These are phyloP conservation scores for Hyaloscypha variabilis DNA, from an alignment of 495 filamentous ascomycete genomes.

Conservation along the genomic window DNA sequence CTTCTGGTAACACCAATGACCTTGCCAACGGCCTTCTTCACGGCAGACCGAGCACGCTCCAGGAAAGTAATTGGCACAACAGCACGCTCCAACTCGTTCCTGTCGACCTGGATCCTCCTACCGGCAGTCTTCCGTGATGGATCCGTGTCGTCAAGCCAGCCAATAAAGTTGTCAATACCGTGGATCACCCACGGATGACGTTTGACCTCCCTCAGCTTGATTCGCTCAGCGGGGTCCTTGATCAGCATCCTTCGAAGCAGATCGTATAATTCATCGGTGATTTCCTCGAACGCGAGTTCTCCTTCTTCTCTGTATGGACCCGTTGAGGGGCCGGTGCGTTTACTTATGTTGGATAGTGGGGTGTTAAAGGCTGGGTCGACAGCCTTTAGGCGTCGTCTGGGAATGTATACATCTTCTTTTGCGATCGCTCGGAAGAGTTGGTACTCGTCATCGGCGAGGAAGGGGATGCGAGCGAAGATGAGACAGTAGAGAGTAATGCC, in stretches of 20 bases:
- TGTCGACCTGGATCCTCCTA: slow-evolving; percentile 90
- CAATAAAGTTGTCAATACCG: slow-evolving; percentile 70
- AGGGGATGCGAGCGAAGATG: slow-evolving; percentile 90
- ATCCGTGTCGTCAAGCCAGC: slow-evolving; percentile 94
- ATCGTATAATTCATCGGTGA: slow-evolving; percentile 81
- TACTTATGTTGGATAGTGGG: slow-evolving; percentile 49
- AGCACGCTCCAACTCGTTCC: slow-evolving; percentile 83
- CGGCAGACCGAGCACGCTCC: slow-evolving; percentile 67
- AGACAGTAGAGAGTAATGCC: slow-evolving; percentile 96
- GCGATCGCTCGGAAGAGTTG: slow-evolving; percentile 88
- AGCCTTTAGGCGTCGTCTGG: slow-evolving; percentile 74
- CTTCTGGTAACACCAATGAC: slow-evolving; percentile 62
- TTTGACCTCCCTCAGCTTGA: slow-evolving; percentile 90
- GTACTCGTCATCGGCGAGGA: slow-evolving; percentile 88
- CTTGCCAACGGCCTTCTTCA: slow-evolving; percentile 67
- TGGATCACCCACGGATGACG: slow-evolving; percentile 93
- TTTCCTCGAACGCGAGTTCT: slow-evolving; percentile 80
- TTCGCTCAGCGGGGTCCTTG: slow-evolving; percentile 87
- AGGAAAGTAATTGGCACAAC: slow-evolving; percentile 89
- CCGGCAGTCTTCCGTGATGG: slow-evolving; percentile 78
- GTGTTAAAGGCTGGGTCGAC: slow-evolving; percentile 62
- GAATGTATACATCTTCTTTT: slow-evolving; percentile 87
- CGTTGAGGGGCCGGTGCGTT: slow-evolving; percentile 46
- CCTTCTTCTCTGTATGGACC: slow-evolving; percentile 59
- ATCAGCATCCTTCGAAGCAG: slow-evolving; percentile 79